Conservation (phyloP, 192 early-diverging fungal genomes). For the Podila epigama region DNA sequence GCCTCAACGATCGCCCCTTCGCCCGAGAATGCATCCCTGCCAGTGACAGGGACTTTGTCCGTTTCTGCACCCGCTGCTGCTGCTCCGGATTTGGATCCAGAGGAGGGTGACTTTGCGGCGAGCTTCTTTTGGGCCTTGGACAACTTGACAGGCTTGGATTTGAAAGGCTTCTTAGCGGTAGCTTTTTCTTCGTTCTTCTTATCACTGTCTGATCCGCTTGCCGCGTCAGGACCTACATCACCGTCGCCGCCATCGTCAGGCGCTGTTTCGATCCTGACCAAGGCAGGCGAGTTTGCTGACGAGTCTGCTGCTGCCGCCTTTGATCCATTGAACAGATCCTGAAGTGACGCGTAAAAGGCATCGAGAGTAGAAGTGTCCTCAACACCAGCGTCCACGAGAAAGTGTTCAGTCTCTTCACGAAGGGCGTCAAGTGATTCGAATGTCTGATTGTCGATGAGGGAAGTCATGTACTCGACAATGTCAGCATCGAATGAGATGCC, state of each 20-base stretch:
- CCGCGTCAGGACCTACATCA: conserved; percentile 5
- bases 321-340: neutral
- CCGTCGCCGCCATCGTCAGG: conserved; percentile 4
- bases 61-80: neutral
- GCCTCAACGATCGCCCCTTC: conserved; percentile 64
- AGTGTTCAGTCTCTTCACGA: conserved; percentile 69
- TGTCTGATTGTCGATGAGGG: conserved; percentile 30
- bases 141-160: conserved; percentile 43
- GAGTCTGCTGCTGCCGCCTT: neutral
- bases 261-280: conserved; percentile 5
- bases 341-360: conserved; percentile 50
- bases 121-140: conserved; percentile 46
- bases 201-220: conserved; percentile 14
- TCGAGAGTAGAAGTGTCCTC: conserved; percentile 52
- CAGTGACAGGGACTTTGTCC: neutral
- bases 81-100: neutral
- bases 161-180: conserved; percentile 19
- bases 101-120: conserved; percentile 28
- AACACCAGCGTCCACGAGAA: conserved; percentile 69
- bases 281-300: neutral
- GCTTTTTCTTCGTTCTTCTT: conserved; percentile 5
- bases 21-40: conserved; percentile 15
- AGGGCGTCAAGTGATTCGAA: conserved; percentile 52
- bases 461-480: conserved; percentile 39
- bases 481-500: conserved; percentile 35